These are phyloP conservation scores for Vicia sativa DNA, from an alignment of 306 rosid genomes.

Conservation along the genomic window DNA sequence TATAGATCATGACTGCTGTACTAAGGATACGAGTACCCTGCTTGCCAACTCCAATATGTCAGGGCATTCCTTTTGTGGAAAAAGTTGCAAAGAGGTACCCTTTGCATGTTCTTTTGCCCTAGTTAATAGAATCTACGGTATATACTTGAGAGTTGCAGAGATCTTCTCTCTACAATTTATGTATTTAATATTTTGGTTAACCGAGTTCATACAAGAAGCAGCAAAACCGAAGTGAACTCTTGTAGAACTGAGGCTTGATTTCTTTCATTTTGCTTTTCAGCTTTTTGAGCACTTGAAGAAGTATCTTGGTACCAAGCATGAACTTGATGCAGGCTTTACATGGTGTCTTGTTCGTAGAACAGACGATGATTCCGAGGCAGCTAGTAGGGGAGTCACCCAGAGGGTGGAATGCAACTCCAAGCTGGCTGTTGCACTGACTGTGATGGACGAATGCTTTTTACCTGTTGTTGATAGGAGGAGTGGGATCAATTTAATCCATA, in stretches of 20 bases:
- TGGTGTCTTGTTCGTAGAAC: constrained; percentile 88
- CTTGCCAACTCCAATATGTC: constrained; percentile 41
- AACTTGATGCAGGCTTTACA: constrained; percentile 89
- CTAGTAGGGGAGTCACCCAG: constrained; percentile 67
- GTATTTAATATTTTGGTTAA: constrained; percentile 22
- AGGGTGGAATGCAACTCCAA: constrained; percentile 87
- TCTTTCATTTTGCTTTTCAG: constrained; percentile 50
- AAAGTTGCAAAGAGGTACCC: constrained; percentile 87
- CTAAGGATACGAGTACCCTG: constrained; percentile 51
- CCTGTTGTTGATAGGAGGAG: constrained; percentile 95
- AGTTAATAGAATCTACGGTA: constrained; percentile 40
- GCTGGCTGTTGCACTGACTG: constrained; percentile 90
- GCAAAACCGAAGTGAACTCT: constrained; percentile 11
- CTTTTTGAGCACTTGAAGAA: constrained; percentile 88
- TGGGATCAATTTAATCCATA: constrained; percentile 85
- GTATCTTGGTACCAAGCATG: constrained; percentile 82
- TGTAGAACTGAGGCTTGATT: constrained; percentile 18
- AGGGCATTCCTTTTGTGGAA: constrained; percentile 66
- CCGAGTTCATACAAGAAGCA: background rate
- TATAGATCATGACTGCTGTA: constrained; percentile 73
- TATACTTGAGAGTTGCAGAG: constrained; percentile 19
- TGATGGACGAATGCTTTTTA: constrained; percentile 98
- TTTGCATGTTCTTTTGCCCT: constrained; percentile 47
- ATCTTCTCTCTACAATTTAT: background rate
- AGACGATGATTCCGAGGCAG: constrained; percentile 68